These are phyloP conservation scores for Emmonsiellopsis sp. DNA, from an alignment of 2,329 filamentous ascomycete species.

Conservation along the genomic window DNA sequence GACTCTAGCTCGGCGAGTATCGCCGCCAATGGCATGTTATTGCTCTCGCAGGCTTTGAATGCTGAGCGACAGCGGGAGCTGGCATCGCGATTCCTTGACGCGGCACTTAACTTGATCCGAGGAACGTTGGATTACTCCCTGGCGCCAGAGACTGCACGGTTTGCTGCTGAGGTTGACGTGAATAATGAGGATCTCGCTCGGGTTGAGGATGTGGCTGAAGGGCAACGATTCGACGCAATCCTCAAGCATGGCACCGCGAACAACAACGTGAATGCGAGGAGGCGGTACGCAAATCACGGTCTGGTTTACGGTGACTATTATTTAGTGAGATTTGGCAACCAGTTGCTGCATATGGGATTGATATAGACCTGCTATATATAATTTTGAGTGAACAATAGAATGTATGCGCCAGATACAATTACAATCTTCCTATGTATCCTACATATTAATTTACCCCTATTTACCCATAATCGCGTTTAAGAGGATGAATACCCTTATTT, in stretches of 20 bases:
- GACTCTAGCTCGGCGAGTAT: slow-evolving; percentile 12
- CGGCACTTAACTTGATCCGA: slow-evolving; percentile 8
- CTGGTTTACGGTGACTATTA: slow-evolving; percentile 38
- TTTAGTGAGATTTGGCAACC: slow-evolving; percentile 35
- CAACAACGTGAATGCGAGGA: slow-evolving; percentile 28
- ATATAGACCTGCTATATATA: neutral
- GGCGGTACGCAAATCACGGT: slow-evolving; percentile 32
- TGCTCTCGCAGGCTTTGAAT: slow-evolving; percentile 25
- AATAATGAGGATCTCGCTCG: neutral
- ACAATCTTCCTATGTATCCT: too few relatives aligned
- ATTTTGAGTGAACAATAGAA: too few relatives aligned
- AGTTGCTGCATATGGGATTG: slow-evolving; percentile 23
- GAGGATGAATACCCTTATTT: too few relatives aligned
- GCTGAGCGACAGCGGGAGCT: neutral
- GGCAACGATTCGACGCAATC: slow-evolving; percentile 27
- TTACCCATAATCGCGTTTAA: too few relatives aligned
- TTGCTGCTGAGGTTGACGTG: neutral
- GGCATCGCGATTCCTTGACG: slow-evolving; percentile 3
- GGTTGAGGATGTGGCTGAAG: slow-evolving; percentile 15
- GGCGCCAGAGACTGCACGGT: neutral
- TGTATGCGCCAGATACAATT: too few relatives aligned
- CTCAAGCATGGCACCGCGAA: slow-evolving; percentile 31
- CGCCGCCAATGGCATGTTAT: slow-evolving; percentile 33
- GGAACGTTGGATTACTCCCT: slow-evolving; percentile 6
- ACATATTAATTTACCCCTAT: too few relatives aligned